Conservation (phyloP, 2,329 filamentous ascomycete genomes). For the Hymenotorrendiella dingleyae region DNA sequence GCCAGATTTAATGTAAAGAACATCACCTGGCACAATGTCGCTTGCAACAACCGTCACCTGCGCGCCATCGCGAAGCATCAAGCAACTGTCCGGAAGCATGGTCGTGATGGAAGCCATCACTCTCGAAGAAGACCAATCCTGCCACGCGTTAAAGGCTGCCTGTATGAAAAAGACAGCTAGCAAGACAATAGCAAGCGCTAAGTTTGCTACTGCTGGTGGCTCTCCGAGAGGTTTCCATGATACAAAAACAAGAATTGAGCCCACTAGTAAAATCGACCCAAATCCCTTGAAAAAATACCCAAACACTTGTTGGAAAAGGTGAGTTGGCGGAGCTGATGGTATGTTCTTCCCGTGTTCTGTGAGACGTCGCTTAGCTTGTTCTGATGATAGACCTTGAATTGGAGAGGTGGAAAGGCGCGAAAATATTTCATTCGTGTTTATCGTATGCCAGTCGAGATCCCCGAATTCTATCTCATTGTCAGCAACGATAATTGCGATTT, state of each 20-base stretch:
- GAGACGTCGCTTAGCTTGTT: conserved; percentile 49
- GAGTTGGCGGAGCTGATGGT: conserved; percentile 59
- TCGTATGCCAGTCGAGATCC: conserved; percentile 62
- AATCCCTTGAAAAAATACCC: conserved; percentile 76
- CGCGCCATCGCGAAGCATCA: conserved; percentile 55
- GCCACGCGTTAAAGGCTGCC: conserved; percentile 63
- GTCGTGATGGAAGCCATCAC: conserved; percentile 76
- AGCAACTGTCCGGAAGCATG: conserved; percentile 71
- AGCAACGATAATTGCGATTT: not conserved
- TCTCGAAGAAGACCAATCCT: conserved; percentile 69
- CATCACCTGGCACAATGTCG: conserved; percentile 66
- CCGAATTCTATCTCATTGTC: conserved; percentile 43
- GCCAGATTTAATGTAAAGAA: conserved; percentile 62
- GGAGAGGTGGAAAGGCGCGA: conserved; percentile 52
- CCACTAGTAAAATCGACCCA: conserved; percentile 62
- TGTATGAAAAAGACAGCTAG: conserved; percentile 63
- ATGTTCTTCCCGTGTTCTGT: conserved; percentile 61
- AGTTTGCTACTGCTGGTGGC: conserved; percentile 64
- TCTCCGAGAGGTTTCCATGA: conserved; percentile 70
- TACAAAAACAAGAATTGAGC: conserved; percentile 66
- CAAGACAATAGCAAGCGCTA: conserved; percentile 68
- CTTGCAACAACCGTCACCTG: conserved; percentile 44
- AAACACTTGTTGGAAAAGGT: conserved; percentile 49
- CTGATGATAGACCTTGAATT: conserved; percentile 51
- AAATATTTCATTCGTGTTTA: conserved; percentile 52